Evolutionary conservation across 345 rosid genomes (phyloP).

Genomic region (Kernera saxatilis): DNA sequence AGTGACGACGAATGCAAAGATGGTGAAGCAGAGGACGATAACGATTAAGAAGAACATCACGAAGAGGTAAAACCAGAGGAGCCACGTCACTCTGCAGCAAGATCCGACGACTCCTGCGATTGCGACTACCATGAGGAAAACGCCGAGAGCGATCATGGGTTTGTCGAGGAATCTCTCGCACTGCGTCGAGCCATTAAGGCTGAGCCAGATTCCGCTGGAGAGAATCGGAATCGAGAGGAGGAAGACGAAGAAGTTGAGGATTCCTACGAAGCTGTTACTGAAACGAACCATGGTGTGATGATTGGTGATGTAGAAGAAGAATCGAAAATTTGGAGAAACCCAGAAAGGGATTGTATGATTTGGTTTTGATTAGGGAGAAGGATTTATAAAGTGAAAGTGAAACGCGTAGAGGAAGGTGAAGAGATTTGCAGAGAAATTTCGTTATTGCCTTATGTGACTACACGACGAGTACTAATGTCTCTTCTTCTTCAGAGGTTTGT

Average conservation of each 20-base stretch:
- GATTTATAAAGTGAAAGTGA: slow-evolving; percentile 13
- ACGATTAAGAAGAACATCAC: slow-evolving; percentile 77
- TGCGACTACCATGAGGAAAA: slow-evolving; percentile 67
- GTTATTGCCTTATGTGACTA: neutral
- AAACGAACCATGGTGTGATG: slow-evolving; percentile 34
- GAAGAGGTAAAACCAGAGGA: slow-evolving; percentile 72
- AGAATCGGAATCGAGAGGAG: slow-evolving; percentile 77
- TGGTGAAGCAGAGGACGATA: slow-evolving; percentile 58
- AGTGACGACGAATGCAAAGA: slow-evolving; percentile 73
- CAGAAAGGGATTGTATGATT: neutral
- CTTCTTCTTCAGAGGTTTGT: neutral
- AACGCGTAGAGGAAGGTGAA: slow-evolving; percentile 1
- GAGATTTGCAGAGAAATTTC: neutral
- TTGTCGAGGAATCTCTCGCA: slow-evolving; percentile 76
- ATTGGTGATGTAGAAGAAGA: neutral
- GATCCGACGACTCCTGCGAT: slow-evolving; percentile 83
- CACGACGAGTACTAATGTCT: neutral
- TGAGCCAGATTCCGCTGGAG: slow-evolving; percentile 65
- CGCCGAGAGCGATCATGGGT: slow-evolving; percentile 65
- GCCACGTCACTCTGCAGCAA: slow-evolving; percentile 73
- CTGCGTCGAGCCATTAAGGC: slow-evolving; percentile 51
- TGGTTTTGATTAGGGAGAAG: neutral
- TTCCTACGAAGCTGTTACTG: slow-evolving; percentile 73
- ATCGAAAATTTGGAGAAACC: neutral
- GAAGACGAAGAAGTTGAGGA: slow-evolving; percentile 71